phyloP scores from a whole-genome alignment of 805 yeast species.

The Teunomyces tritomae region DNA sequence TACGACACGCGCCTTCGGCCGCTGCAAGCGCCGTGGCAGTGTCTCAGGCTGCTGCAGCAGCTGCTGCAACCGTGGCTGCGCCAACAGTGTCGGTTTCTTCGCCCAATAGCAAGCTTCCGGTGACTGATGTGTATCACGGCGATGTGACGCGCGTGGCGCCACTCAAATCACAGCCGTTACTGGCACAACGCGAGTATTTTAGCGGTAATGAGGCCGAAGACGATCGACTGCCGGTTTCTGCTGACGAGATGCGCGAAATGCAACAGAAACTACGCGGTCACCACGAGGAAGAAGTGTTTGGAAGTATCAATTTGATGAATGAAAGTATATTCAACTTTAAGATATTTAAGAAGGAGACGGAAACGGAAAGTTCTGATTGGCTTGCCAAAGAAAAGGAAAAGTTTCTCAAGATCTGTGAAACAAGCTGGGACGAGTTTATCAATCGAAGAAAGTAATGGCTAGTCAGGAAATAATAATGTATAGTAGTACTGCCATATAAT shows the following conservation, averaged over 20 bases:
- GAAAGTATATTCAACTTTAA: slow-evolving; percentile 34
- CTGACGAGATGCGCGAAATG: slow-evolving; percentile 32
- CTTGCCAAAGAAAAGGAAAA: slow-evolving; percentile 32
- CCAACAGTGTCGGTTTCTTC: slow-evolving; percentile 20
- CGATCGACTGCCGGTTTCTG: slow-evolving; percentile 28
- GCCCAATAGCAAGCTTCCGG: slow-evolving; percentile 20
- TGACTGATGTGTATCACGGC: slow-evolving; percentile 50
- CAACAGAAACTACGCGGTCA: slow-evolving; percentile 20
- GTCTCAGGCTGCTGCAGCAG: background rate
- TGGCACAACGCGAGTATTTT: slow-evolving; percentile 46
- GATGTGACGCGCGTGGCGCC: slow-evolving; percentile 49
- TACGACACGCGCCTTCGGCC: slow-evolving; percentile 6
- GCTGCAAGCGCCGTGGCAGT: background rate
- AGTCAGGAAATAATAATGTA: background rate
- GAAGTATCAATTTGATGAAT: slow-evolving; percentile 36
- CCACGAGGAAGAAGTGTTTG: slow-evolving; percentile 26
- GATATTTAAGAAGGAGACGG: slow-evolving; percentile 18
- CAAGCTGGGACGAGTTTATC: slow-evolving; percentile 42
- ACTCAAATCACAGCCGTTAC: slow-evolving; percentile 48
- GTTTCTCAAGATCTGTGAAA: slow-evolving; percentile 42
- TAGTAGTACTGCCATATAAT: too few species aligned
- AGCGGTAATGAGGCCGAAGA: slow-evolving; percentile 16
- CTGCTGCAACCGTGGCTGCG: background rate
- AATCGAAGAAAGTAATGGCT: slow-evolving; percentile 6
- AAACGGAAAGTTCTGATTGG: slow-evolving; percentile 8